Evolutionary conservation across 768 basidiomycete genomes (phyloP), one percentile per base, ranked within the genome.

Genomic region (Tylopilus vinaceipallidus): DNA sequence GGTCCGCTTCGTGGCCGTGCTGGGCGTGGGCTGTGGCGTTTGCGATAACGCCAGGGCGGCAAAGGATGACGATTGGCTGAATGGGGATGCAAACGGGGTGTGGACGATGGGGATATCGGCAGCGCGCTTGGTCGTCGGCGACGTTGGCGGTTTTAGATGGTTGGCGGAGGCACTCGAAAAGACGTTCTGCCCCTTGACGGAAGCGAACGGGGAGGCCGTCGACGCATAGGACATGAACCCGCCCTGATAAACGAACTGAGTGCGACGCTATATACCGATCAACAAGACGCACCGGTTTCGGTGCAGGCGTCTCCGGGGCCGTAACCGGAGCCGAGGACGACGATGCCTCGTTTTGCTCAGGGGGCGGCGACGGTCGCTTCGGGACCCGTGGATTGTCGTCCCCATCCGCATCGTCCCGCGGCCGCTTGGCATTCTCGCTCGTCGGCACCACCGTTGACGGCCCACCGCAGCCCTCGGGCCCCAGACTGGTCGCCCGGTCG

Each of bases 211-310:
- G 2, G 88, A 90, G 47, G 73, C 77, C 11, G 80, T 71, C 3
- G 86, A 84, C 12, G 88, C 88, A 58, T 89, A 91, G 2, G 87
- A 84, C 78, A 84, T 83, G 66, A 91, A 91, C 22, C 88, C 88
- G 45, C 79, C 71, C 86, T 86, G 43, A 30, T n/a, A n/a, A 38
- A 44, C 39, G 35, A 34, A 37, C 13, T 51, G 26, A 62, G 49
- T 33, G 19, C 8, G n/a, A 55, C 42, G 42, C 47, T 42, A 53
- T 41, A 54, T 46, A 50, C 49, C 36, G 26, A 36, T 32, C 20
- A n/a, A 40, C 30, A 33, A 24, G 20, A 73, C 78, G 51, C 56
- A 83, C 84, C 49, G 74, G 58, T 68, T 82, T 77, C 19, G 75
- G 65, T 46, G 71, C 56, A 5, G 73, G 68, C 0, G 71, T 35